Base-by-base conservation (phyloP, 2,329 filamentous ascomycete species). In the Capronia americana region DNA sequence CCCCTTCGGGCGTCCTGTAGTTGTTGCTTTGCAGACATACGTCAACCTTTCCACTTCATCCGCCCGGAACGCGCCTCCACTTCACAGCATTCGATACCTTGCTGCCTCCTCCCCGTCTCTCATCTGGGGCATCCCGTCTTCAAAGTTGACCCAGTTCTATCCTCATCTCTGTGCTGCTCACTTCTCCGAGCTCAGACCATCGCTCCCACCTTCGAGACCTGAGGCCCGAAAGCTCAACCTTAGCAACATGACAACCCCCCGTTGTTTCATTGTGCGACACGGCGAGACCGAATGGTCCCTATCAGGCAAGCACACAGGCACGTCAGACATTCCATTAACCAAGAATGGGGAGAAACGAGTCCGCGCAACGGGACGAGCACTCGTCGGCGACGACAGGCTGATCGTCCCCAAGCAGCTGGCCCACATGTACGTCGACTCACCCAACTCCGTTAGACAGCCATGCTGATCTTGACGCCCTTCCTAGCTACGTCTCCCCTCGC, bases 241-340 rank as follows among this genome's bases (percentile, higher is more conserved):
- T 12, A 24, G 46, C 11, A 62, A n/a, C 23, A 70, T 81, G 79
- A 69, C 77, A 1, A 87, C 89, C 1, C 91, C 92, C 1, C 86
- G 91, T 61, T 88, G 92, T 76, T 94, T 94, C 82, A 87, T 95
- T 72, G 81, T 93, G 77, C 92, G 93, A 73, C 93, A 97, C 76
- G 94, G 93, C 79, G 92, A 97, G 82, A 98, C 93, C 3, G 92
- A 96, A 82, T 98, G 93, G 93, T 96, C 92, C 4, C 87, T 96
- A 56, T 90, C 90, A 72, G 93, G 92, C 63, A 86, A 88, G 60
- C 92, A 97, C 79, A 98, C 94, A 0, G 91, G 93, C 59, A 85
- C 83, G 30, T 91, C 91, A n/a, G 93, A 98, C 75, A 91, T 98
- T 3, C 89, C 92, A 0, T 83, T 97, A 44, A 97, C 93, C 0